phyloP scores from a whole-genome alignment of 441 rosid genomes.

The Adansonia rubrostipa region DNA sequence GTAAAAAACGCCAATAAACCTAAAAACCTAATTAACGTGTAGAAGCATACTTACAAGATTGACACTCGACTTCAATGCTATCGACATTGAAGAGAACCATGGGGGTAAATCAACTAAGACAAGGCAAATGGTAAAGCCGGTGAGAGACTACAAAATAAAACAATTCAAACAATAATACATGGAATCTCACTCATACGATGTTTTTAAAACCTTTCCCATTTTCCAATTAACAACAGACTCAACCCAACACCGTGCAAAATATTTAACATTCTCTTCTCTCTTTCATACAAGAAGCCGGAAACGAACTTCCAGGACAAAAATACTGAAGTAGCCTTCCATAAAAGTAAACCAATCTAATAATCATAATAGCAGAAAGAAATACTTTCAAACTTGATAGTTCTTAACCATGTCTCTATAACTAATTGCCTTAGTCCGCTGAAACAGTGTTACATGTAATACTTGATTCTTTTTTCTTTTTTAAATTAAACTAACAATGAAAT shows the following conservation, averaged over 20 bases:
- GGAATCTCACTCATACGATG: not conserved
- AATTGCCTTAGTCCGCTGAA: not conserved
- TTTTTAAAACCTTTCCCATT: not conserved
- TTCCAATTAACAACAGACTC: not conserved
- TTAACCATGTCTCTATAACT: not conserved
- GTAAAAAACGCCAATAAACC: not conserved
- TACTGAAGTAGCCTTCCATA: not conserved
- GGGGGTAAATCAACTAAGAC: constrained; percentile 86
- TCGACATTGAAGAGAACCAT: constrained; percentile 83
- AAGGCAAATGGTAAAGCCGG: constrained; percentile 32
- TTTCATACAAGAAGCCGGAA: not conserved
- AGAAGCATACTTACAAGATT: constrained; percentile 66
- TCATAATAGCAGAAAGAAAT: not conserved
- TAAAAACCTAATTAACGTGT: constrained; percentile 1
- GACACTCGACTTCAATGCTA: constrained; percentile 75
- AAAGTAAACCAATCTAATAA: not conserved
- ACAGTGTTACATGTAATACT: not conserved
- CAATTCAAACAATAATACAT: not conserved
- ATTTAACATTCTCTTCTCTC: not conserved
- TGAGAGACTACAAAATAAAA: constrained; percentile 17
- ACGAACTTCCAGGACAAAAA: not conserved
- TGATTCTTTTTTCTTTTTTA: no score
- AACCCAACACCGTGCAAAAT: not conserved
- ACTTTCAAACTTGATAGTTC: not conserved
- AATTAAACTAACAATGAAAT: not conserved